Conservation (phyloP, 345 rosid genomes). For the Linum usitatissimum region DNA sequence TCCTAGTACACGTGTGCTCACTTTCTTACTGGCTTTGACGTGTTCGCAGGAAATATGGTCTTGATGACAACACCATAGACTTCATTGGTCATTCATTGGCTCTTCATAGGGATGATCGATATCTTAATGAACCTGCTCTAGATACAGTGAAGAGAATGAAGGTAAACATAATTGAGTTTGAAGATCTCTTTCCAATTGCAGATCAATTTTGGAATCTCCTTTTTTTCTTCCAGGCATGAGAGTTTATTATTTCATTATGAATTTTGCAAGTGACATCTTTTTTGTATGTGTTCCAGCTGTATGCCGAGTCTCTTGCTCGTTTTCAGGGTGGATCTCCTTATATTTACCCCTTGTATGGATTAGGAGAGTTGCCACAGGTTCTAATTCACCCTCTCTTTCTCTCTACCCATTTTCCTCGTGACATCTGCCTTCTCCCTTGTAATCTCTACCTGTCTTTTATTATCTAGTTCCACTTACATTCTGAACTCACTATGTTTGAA, state of each 20-base stretch:
- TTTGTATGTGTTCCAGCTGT: constrained; percentile 42
- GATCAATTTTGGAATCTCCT: not conserved
- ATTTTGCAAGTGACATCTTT: constrained; percentile 8
- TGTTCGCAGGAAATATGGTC: constrained; percentile 72
- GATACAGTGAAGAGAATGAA: constrained; percentile 95
- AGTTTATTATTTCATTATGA: constrained; percentile 1
- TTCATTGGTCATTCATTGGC: constrained; percentile 98
- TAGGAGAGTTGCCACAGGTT: constrained; percentile 99
- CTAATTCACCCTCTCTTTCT: constrained; percentile 1
- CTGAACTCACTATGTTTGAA: not conserved
- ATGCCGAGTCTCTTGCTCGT: constrained; percentile 87
- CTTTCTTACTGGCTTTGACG: constrained; percentile 2
- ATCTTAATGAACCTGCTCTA: constrained; percentile 77
- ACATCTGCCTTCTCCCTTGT: not conserved
- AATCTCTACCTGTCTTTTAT: not conserved
- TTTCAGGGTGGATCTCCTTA: constrained; percentile 98
- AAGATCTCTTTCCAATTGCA: not conserved
- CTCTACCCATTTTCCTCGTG: not conserved
- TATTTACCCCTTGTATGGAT: constrained; percentile 86
- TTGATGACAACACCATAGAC: constrained; percentile 76
- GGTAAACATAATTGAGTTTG: constrained; percentile 28
- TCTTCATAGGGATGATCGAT: constrained; percentile 75
- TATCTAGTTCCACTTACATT: not conserved
- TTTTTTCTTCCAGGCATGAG: not conserved
- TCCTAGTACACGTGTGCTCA: not conserved